These are phyloP conservation scores for Bremia lactucae DNA, from an alignment of 352 stramenopile species.

Conservation along the genomic window DNA sequence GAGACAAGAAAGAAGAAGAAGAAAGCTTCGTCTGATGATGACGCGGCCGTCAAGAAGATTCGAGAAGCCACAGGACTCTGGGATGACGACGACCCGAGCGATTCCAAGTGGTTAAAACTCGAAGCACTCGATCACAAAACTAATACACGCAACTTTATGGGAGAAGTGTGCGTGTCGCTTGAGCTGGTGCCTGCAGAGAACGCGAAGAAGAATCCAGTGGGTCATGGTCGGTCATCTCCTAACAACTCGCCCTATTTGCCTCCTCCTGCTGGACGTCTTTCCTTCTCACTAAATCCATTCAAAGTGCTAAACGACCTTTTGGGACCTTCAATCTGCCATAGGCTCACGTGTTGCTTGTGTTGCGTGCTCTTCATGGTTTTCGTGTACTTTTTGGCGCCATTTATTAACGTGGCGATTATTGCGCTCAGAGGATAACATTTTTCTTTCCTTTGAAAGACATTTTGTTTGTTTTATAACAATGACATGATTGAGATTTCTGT, in stretches of 20 bases:
- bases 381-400: slow-evolving; percentile 78
- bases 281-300: slow-evolving; percentile 88
- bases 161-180: slow-evolving; percentile 79
- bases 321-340: slow-evolving; percentile 79
- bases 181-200: slow-evolving; percentile 83
- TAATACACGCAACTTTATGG: slow-evolving; percentile 72
- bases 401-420: slow-evolving; percentile 79
- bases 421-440: slow-evolving; percentile 47
- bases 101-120: slow-evolving; percentile 80
- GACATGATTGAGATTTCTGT: slow-evolving; percentile 4
- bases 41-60: slow-evolving; percentile 74
- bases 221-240: slow-evolving; percentile 76
- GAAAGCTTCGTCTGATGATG: slow-evolving; percentile 61
- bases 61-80: slow-evolving; percentile 76
- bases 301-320: slow-evolving; percentile 83
- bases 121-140: slow-evolving; percentile 76
- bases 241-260: slow-evolving; percentile 91
- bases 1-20: slow-evolving; percentile 69
- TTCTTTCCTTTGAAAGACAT: too few relatives aligned
- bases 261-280: slow-evolving; percentile 80
- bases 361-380: slow-evolving; percentile 78
- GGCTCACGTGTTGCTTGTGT: slow-evolving; percentile 78
- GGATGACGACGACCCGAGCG: slow-evolving; percentile 69
- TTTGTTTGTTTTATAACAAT: not conserved
- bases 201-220: slow-evolving; percentile 66